These are phyloP conservation scores for Curvularia spicifera DNA, from an alignment of 2,329 filamentous ascomycete genomes.

Conservation along the genomic window DNA sequence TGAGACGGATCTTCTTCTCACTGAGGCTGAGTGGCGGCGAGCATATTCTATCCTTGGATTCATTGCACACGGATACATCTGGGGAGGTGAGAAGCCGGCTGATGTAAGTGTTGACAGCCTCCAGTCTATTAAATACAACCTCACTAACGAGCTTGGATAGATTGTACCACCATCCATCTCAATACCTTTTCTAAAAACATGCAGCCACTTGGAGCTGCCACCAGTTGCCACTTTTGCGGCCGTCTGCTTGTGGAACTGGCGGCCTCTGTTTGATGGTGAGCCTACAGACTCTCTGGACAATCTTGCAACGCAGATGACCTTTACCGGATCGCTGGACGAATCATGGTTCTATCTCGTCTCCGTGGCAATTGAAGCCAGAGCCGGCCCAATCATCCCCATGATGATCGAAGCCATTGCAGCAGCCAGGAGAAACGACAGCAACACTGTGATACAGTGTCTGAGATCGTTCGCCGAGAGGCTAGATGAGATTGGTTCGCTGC, in stretches of 20 bases:
- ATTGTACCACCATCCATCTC: constrained; percentile 80
- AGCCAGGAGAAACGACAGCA: constrained; percentile 71
- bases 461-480: constrained; percentile 83
- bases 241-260: constrained; percentile 95
- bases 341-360: constrained; percentile 99
- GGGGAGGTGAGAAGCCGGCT: constrained; percentile 77
- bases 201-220: constrained; percentile 79
- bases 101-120: constrained; percentile 61
- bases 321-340: constrained; percentile 93
- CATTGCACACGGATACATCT: constrained; percentile 84
- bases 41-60: constrained; percentile 82
- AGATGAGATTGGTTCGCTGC: constrained; percentile 78
- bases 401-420: constrained; percentile 89
- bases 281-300: constrained; percentile 84
- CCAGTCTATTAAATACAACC: constrained; percentile 4
- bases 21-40: constrained; percentile 88
- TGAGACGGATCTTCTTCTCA: constrained; percentile 79
- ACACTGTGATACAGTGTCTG: constrained; percentile 78
- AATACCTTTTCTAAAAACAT: constrained; percentile 79
- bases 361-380: constrained; percentile 92
- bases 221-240: constrained; percentile 94
- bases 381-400: constrained; percentile 82
- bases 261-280: constrained; percentile 85
- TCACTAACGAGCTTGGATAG: constrained; percentile 45
- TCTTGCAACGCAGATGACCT: constrained; percentile 83